Evolutionary conservation across 1,284 basidiomycete species (phyloP).

Genomic region (Ceratobasidium sp.): DNA sequence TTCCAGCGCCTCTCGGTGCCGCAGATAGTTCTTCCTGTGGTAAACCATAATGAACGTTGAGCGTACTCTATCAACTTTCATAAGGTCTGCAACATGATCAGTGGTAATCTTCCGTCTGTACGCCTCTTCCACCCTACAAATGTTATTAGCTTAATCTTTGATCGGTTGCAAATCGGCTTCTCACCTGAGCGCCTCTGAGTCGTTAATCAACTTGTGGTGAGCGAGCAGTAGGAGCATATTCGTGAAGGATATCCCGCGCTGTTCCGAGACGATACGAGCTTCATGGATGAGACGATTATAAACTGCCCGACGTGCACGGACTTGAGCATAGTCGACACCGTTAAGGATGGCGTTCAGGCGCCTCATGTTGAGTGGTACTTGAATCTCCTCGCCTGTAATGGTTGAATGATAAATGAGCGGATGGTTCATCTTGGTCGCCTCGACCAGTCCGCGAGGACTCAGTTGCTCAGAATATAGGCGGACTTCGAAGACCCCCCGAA

Average conservation of each 20-base stretch:
- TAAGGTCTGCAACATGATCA: constrained; percentile 79
- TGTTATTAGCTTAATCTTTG: neutral
- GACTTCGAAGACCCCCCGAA: constrained; percentile 84
- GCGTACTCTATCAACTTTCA: constrained; percentile 83
- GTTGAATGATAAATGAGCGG: constrained; percentile 33
- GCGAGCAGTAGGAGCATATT: constrained; percentile 89
- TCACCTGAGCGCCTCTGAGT: constrained; percentile 85
- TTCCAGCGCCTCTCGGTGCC: constrained; percentile 53
- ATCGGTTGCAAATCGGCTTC: constrained; percentile 47
- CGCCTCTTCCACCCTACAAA: constrained; percentile 77
- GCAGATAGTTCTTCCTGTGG: constrained; percentile 72
- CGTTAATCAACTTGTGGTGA: constrained; percentile 91
- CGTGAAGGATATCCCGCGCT: constrained; percentile 88
- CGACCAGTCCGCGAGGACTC: constrained; percentile 60
- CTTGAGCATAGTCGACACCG: constrained; percentile 67
- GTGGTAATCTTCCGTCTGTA: constrained; percentile 77
- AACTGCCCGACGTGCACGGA: constrained; percentile 69
- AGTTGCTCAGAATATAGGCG: constrained; percentile 79
- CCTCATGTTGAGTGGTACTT: constrained; percentile 54
- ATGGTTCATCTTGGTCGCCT: constrained; percentile 48
- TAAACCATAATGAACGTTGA: constrained; percentile 80
- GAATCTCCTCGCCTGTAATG: constrained; percentile 61
- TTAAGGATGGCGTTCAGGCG: constrained; percentile 67
- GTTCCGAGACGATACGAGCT: constrained; percentile 74
- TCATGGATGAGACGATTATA: constrained; percentile 86